Base-by-base conservation (phyloP, 2,329 filamentous ascomycete genomes). In the Fusarium clavum region DNA sequence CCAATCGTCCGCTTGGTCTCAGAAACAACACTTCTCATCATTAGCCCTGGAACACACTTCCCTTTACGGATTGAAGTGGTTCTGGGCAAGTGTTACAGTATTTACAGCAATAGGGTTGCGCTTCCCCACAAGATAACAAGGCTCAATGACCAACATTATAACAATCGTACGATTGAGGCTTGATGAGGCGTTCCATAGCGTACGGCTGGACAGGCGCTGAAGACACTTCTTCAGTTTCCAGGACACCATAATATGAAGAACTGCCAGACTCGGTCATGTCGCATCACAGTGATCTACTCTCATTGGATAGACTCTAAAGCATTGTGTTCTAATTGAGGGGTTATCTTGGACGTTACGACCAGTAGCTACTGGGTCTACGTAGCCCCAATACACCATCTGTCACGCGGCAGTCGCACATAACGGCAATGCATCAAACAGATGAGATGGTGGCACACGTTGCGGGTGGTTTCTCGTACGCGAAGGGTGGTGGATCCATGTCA, bases 101-200 rank as follows among this genome's bases (percentile, higher is more conserved):
- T 20, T 25, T 32, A 20, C 20, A 53, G 47, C 13, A 29, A 44
- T 38, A 25, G 14, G 41, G 29, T 40, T 44, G 14, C 48, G 32
- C 45, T 49, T 48, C 48, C 29, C 30, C 27, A 34, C 40, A 53
- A 20, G 29, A 43, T 41, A 56, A 7, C 34, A 27, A 25, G 43
- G 45, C 44, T 46, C 40, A 41, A 56, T 29, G 45, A 27, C 34
- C 14, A 47, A 38, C 34, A 41, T 45, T 27, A 64, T 40, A 60
- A 58, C 20, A 48, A 68, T 71, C 70, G 70, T 72, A 73, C 60
- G 70, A 71, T 72, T 43, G 41, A 43, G 47, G 49, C 56, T 65
- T 44, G 25, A 53, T 38, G 34, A 24, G 63, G 67, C 57, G 70
- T 32, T 48, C n/a, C 29, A 45, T 61, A 49, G 59, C 60, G 47